Evolutionary conservation across 2,329 filamentous ascomycete species (phyloP), one percentile per base, ranked within the genome.

Genomic region (Verticillium albo-atrum): DNA sequence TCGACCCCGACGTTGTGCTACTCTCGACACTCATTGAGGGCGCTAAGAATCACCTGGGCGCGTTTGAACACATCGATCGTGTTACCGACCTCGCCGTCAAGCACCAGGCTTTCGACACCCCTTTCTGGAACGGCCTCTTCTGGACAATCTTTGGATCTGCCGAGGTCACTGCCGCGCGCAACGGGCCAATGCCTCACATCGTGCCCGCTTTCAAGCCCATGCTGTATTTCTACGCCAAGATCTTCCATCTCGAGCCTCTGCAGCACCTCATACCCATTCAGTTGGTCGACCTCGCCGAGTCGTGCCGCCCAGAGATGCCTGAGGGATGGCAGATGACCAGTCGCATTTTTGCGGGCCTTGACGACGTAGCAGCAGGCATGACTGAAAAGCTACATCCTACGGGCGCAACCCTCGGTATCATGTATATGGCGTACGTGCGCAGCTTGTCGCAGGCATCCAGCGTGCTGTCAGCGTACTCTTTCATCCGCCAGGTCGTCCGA

Each of bases 21-120:
- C 91, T 88, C 69, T 79, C 86, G 1, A 86, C 86, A 28, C 77
- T 97, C 34, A 81, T 96, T 50, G 83, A 88, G 60, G 88, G 89
- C 32, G 89, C 90, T 56, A 91, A 91, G 65, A 69, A 71, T 4
- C 77, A 78, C 23, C 72, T 78, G 26, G 80, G 90, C 3, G 42
- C 42, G 61, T 75, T 80, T 4, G 71, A 77, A 3, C 79, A 80
- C 27, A 77, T 92, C n/a, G 59, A 62, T 17, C 66, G 66, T 32
- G 68, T 72, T 1, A 62, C 75, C 28, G 75, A 74, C 12, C 66
- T 77, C 1, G 74, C 72, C 25, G 53, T 47, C 37, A 42, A 58
- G 42, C 47, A 79, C 51, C 75, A 77, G 32, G 79, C 89, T 52
- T 77, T 88, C 56, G 71, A 79, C 4, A 77, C 76, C 53, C 64